Evolutionary conservation across 768 basidiomycete genomes (phyloP), one percentile per base, ranked within the genome.

Genomic region (Auriscalpium vulgare): DNA sequence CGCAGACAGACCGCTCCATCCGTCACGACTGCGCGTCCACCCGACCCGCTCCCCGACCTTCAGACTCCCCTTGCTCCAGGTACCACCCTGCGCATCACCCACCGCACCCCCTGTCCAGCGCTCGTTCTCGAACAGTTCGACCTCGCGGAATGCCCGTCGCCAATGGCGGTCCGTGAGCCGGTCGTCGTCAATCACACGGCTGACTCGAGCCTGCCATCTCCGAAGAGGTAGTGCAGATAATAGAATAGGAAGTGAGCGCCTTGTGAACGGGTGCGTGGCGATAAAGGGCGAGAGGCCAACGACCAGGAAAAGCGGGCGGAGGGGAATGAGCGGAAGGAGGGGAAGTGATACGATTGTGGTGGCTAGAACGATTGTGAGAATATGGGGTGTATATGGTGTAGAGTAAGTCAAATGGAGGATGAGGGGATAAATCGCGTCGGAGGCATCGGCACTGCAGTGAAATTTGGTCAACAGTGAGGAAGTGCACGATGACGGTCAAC

Each of bases 71-170:
- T 76, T 78, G 56, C 65, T 67, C 76, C 77, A 78, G 53, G 29
- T 66, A 53, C 36, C 67, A 66, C 50, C 51, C 55, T 49, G n/a
- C 11, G 10, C 48, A 1, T 48, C 54, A 1, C 45, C 63, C 16
- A 67, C 66, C 3, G 59, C 67, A 36, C 54, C 57, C 2, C 52
- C 51, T 14, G 23, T 65, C 71, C 78, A 84, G 16, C 90, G 75
- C 66, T 91, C 87, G 68, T 91, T 92, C 73, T 92, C 90, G 74
- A 81, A 91, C 21, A 91, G 65, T 67, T 88, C 86, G 14, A 91
- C 87, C 37, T 83, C 78, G 7, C 80, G 68, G 70, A 84, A 75
- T 64, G 85, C 80, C 2, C 83, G 73, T 0, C 69, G 72, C 87
- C 88, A 91, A 46, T 80, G 80, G 34, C 64, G 69, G 63, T 90